phyloP scores from a whole-genome alignment of 1,284 basidiomycete genomes.

The Gymnopus androsaceus region DNA sequence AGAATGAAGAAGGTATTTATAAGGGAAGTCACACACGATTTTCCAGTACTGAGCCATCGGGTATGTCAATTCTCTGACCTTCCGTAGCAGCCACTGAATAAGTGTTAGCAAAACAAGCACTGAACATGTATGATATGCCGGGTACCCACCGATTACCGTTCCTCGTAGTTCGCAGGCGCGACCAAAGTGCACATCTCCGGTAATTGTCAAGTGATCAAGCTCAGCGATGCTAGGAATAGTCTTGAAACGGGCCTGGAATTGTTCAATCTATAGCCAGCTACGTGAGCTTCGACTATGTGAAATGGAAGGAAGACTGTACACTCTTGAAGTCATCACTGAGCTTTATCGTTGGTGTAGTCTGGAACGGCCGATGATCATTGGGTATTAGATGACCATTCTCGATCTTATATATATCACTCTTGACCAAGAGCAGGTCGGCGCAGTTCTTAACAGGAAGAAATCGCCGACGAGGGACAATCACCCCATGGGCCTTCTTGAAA shows the following conservation, averaged over 20 bases:
- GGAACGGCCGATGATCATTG: constrained; percentile 88
- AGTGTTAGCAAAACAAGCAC: constrained; percentile 3
- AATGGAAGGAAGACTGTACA: constrained; percentile 72
- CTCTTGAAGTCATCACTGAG: constrained; percentile 91
- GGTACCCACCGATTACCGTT: constrained; percentile 77
- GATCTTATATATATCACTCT: constrained; percentile 94
- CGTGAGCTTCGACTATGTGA: constrained; percentile 40
- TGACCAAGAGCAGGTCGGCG: constrained; percentile 92
- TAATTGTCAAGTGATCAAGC: constrained; percentile 95
- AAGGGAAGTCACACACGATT: constrained; percentile 59
- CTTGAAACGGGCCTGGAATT: constrained; percentile 98
- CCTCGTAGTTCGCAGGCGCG: constrained; percentile 88
- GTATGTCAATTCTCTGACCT: constrained; percentile 92
- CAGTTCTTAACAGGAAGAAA: constrained; percentile 96
- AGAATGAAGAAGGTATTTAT: neutral
- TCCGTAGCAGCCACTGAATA: constrained; percentile 74
- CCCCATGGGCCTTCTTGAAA: constrained; percentile 90
- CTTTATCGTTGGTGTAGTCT: constrained; percentile 96
- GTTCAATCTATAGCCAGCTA: constrained; percentile 73
- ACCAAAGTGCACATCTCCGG: constrained; percentile 78
- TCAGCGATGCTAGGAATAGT: constrained; percentile 93
- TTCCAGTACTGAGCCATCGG: constrained; percentile 92
- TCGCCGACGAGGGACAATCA: constrained; percentile 95
- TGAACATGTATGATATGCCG: constrained; percentile 8
- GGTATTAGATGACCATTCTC: constrained; percentile 92